Base-by-base conservation (phyloP, 2,329 filamentous ascomycete species). In the Coniochaeta hoffmannii region DNA sequence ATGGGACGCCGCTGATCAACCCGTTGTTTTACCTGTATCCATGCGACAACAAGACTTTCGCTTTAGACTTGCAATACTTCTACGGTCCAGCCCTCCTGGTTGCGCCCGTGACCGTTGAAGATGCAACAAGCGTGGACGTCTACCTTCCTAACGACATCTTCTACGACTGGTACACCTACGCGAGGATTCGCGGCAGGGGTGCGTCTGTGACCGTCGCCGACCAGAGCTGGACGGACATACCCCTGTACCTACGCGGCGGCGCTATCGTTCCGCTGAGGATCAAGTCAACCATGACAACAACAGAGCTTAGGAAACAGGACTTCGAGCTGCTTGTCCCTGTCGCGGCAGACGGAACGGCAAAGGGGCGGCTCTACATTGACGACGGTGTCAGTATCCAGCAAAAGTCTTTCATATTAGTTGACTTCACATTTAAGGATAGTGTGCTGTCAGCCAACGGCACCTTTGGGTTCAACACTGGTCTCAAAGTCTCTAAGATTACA, bases 281-380 rank as follows among this genome's bases (percentile, higher is more conserved):
- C 22, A 74, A 71, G 56, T 71, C 75, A 12, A 78, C 80, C 31
- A 83, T 83, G 71, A 89, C 87, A 0, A 89, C 86, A 0, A 77
- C 76, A 0, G 79, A 79, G 44, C 71, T 89, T 35, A 77, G 86
- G 41, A 76, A 81, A 60, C 75, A 87, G 62, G 76, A 84, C 61
- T 93, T 93, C 71, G 79, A 86, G 65, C 72, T 95, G 53, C 64
- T 93, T 34, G 77, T 95, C 46, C 86, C 89, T 0, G 78, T 88
- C 0, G 82, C 79, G 6, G 64, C 66, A 1, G 73, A 86, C 53
- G 87, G 86, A 3, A 80, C 72, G 7, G 90, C 90, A 0, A 68
- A 65, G 1, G 90, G 90, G 0, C 74, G 76, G 53, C 73, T 94
- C 56, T 94, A 92, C 66, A 71, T 94, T 5, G 90, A 94, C 61